Conservation (phyloP, 2,329 filamentous ascomycete species). For the Penicillium sp. region DNA sequence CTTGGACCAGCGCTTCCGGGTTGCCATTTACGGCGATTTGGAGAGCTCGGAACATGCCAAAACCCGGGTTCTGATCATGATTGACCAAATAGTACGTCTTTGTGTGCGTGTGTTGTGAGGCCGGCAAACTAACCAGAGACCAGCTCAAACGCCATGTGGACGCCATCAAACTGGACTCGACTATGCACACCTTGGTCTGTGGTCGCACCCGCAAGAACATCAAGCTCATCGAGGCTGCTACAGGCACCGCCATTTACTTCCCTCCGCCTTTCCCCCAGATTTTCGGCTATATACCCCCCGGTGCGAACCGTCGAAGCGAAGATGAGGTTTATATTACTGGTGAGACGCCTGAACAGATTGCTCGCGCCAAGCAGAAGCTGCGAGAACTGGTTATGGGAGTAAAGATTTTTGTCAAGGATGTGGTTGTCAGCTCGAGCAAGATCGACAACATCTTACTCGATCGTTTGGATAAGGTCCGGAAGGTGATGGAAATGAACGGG, state of each 20-base stretch:
- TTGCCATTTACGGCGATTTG: constrained; percentile 92
- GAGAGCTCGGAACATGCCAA: constrained; percentile 96
- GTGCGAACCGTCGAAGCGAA: constrained; percentile 75
- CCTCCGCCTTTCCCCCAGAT: constrained; percentile 89
- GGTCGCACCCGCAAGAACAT: constrained; percentile 95
- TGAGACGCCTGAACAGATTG: constrained; percentile 77
- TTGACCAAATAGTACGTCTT: constrained; percentile 76
- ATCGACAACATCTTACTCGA: constrained; percentile 91
- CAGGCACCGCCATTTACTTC: constrained; percentile 96
- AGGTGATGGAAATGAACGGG: constrained; percentile 95
- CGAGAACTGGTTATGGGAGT: constrained; percentile 78
- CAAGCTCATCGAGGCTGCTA: constrained; percentile 93
- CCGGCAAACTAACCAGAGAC: constrained; percentile 18
- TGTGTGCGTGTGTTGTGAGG: constrained; percentile 9
- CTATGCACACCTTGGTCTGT: constrained; percentile 87
- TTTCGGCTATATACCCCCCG: constrained; percentile 82
- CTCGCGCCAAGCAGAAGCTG: constrained; percentile 84
- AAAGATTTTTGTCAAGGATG: constrained; percentile 87
- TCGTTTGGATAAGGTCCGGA: constrained; percentile 91
- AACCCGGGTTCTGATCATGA: constrained; percentile 92
- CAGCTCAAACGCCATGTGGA: constrained; percentile 64
- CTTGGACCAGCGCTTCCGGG: constrained; percentile 81
- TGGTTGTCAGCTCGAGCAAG: constrained; percentile 83
- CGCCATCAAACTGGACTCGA: constrained; percentile 75
- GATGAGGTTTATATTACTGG: constrained; percentile 95